phyloP scores from a whole-genome alignment of 352 stramenopile genomes.

The Globisporangium irregulare region DNA sequence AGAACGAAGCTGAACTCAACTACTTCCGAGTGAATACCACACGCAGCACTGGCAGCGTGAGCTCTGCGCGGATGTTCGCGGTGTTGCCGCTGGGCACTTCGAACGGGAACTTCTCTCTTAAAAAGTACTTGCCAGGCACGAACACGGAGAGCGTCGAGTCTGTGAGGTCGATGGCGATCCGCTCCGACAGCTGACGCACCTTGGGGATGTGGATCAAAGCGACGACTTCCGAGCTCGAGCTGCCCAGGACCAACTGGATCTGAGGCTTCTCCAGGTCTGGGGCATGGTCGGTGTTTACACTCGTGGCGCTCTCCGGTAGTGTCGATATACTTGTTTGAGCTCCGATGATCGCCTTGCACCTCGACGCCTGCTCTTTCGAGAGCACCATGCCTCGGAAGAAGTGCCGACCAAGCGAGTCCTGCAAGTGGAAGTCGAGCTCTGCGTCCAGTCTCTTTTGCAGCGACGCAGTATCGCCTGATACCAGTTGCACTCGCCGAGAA shows the following conservation, averaged over 20 bases:
- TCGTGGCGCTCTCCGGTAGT: neutral
- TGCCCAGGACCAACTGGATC: slow-evolving; percentile 35
- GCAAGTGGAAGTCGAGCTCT: slow-evolving; percentile 47
- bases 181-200: slow-evolving; percentile 28
- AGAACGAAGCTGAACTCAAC: slow-evolving; percentile 4
- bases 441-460: slow-evolving; percentile 47
- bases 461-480: slow-evolving; percentile 22
- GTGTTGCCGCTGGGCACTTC: slow-evolving; percentile 24
- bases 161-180: slow-evolving; percentile 46
- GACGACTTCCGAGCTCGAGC: slow-evolving; percentile 31
- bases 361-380: slow-evolving; percentile 60
- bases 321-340: neutral
- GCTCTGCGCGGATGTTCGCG: slow-evolving; percentile 17
- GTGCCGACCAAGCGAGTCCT: slow-evolving; percentile 52
- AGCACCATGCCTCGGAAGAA: slow-evolving; percentile 64
- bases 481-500: slow-evolving; percentile 22
- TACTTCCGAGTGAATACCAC: slow-evolving; percentile 27
- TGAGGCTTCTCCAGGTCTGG: slow-evolving; percentile 32
- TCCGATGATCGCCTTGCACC: slow-evolving; percentile 39
- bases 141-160: slow-evolving; percentile 46
- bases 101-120: slow-evolving; percentile 53
- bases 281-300: neutral
- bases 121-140: slow-evolving; percentile 48
- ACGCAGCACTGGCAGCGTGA: slow-evolving; percentile 30
- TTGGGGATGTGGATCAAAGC: slow-evolving; percentile 45